Percentiles rank a stretch among this genome's conserved stretches.
Conservation (phyloP, 1,284 basidiomycete species). For the Apiotrichum domesticum region DNA sequence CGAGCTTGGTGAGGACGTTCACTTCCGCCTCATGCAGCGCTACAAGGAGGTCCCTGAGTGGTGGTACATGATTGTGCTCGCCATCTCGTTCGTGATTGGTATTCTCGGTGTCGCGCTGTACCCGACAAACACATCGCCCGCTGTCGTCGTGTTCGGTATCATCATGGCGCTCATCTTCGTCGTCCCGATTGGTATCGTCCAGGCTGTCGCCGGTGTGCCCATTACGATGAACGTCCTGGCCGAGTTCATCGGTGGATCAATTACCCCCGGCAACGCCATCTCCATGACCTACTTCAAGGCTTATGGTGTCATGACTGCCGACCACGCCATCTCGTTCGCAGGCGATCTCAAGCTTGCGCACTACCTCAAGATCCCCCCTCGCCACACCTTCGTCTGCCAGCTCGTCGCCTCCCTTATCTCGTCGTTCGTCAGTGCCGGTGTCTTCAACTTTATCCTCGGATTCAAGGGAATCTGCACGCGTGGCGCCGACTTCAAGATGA, state of each 20-base stretch:
- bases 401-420: constrained; percentile 59
- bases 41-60: constrained; percentile 75
- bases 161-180: constrained; percentile 51
- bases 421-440: constrained; percentile 16
- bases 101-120: constrained; percentile 47
- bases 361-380: constrained; percentile 31
- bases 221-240: constrained; percentile 53
- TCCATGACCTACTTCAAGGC: constrained; percentile 63
- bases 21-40: constrained; percentile 71
- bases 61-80: constrained; percentile 64
- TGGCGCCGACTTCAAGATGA: constrained; percentile 8
- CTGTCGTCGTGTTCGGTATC: constrained; percentile 49
- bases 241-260: constrained; percentile 57
- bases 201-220: constrained; percentile 55
- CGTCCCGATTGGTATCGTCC: constrained; percentile 55
- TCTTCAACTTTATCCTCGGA: constrained; percentile 28
- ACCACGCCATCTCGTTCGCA: constrained; percentile 49
- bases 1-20: constrained; percentile 63
- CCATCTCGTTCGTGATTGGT: constrained; percentile 53
- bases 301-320: constrained; percentile 49
- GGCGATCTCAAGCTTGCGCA: constrained; percentile 52
- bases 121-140: constrained; percentile 62
- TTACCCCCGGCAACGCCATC: constrained; percentile 54
- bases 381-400: constrained; percentile 62
- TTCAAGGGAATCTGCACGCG: constrained; percentile 13